These are phyloP conservation scores for Camelina neglecta DNA, from an alignment of 345 rosid genomes.

Conservation along the genomic window DNA sequence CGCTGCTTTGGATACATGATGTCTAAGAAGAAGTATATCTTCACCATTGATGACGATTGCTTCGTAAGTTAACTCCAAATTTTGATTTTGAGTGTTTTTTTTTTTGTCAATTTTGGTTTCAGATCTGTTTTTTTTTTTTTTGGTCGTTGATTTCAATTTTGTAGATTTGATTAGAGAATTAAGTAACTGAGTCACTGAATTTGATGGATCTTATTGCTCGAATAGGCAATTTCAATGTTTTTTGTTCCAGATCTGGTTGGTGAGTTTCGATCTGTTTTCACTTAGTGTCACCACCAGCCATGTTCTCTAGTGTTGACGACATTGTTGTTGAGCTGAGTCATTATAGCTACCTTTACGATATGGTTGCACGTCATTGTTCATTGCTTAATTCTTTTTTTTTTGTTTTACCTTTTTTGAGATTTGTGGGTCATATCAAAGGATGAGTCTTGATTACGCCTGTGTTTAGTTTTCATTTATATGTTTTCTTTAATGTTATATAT, in stretches of 20 bases:
- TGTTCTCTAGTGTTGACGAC: background rate
- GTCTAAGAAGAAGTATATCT: constrained; percentile 97
- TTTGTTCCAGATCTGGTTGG: constrained; percentile 7
- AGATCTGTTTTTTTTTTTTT: constrained; percentile 22
- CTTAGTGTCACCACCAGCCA: background rate
- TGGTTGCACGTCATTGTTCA: constrained; percentile 26
- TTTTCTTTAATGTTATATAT: background rate
- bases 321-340: constrained; percentile 32
- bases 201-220: constrained; percentile 18
- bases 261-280: constrained; percentile 24
- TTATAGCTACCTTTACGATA: constrained; percentile 35
- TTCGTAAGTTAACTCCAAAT: constrained; percentile 57
- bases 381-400: too few relatives aligned
- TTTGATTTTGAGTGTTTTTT: background rate
- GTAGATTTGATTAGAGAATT: constrained; percentile 20
- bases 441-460: constrained; percentile 13
- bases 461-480: background rate
- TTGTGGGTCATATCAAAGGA: constrained; percentile 19
- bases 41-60: constrained; percentile 97
- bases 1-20: constrained; percentile 98
- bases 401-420: background rate
- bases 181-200: background rate
- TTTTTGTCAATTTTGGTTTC: background rate
- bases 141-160: constrained; percentile 12
- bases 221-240: constrained; percentile 2